Percentiles rank a stretch among this genome's conserved stretches.
These are phyloP conservation scores for Brassica nigra DNA, from an alignment of 345 rosid genomes.

Conservation along the genomic window DNA sequence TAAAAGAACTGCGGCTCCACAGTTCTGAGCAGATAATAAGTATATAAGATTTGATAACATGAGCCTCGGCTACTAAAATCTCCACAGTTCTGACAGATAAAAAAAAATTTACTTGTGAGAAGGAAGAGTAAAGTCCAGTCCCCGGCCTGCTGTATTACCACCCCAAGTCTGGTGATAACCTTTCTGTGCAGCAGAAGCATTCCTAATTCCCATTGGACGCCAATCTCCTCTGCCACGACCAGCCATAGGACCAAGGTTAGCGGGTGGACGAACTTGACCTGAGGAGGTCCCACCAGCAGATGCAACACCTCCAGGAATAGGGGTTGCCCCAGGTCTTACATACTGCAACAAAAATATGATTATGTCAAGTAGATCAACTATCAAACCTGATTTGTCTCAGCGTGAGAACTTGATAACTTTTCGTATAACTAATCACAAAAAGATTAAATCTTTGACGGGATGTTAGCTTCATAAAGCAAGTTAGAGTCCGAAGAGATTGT, in stretches of 20 bases:
- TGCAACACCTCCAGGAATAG: slow-evolving; percentile 65
- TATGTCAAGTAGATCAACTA: slow-evolving; percentile 32
- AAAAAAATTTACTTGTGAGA: slow-evolving; percentile 84
- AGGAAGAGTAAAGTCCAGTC: slow-evolving; percentile 93
- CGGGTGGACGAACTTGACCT: slow-evolving; percentile 80
- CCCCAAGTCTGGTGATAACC: slow-evolving; percentile 77
- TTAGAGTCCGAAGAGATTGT: slow-evolving; percentile 24
- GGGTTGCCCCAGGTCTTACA: slow-evolving; percentile 94
- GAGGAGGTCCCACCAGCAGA: slow-evolving; percentile 58
- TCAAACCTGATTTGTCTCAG: slow-evolving; percentile 11
- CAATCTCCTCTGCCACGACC: slow-evolving; percentile 98
- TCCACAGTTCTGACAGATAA: slow-evolving; percentile 17
- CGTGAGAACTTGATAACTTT: slow-evolving; percentile 3
- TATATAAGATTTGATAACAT: background rate
- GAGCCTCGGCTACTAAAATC: background rate
- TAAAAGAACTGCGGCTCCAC: background rate
- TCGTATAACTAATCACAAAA: slow-evolving; percentile 1
- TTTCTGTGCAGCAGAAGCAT: slow-evolving; percentile 72
- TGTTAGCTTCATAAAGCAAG: slow-evolving; percentile 21
- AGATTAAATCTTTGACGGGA: background rate
- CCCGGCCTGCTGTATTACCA: slow-evolving; percentile 66
- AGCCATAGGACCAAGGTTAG: slow-evolving; percentile 56
- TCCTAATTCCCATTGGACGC: slow-evolving; percentile 77
- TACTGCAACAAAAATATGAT: slow-evolving; percentile 66
- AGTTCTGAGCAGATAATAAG: background rate